phyloP scores from a whole-genome alignment of 2,329 filamentous ascomycete genomes.

The Trichoderma citrinoviride region DNA sequence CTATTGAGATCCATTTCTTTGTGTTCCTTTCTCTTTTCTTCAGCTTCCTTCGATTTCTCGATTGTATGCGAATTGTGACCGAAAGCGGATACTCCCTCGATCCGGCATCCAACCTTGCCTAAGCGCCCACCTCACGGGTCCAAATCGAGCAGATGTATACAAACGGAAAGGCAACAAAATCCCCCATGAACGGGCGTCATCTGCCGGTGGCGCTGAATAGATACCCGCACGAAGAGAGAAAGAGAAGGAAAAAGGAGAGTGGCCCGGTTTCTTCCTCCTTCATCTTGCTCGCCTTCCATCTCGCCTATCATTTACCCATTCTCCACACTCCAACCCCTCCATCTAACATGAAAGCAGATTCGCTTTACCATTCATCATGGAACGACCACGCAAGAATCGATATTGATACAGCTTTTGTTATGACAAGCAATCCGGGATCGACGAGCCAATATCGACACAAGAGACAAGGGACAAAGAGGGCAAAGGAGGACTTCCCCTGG shows the following conservation, averaged over 20 bases:
- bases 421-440: not conserved
- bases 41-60: not conserved
- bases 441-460: not conserved
- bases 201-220: not conserved
- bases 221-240: too few species aligned
- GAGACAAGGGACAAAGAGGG: not conserved
- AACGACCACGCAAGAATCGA: not conserved
- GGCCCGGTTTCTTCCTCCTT: not conserved
- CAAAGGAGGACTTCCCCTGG: not conserved
- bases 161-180: not conserved
- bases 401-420: not conserved
- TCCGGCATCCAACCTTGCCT: conserved; percentile 1
- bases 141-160: not conserved
- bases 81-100: conserved; percentile 13
- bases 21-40: not conserved
- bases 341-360: not conserved
- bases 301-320: conserved; percentile 8
- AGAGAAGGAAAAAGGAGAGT: not conserved
- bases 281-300: not conserved
- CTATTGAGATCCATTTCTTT: not conserved
- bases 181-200: not conserved
- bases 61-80: not conserved
- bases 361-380: not conserved
- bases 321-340: conserved; percentile 13
- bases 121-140: conserved; percentile 7